These are phyloP conservation scores for Juncus inflexus DNA, from an alignment of 176 grass and related monocot genomes.

Conservation along the genomic window DNA sequence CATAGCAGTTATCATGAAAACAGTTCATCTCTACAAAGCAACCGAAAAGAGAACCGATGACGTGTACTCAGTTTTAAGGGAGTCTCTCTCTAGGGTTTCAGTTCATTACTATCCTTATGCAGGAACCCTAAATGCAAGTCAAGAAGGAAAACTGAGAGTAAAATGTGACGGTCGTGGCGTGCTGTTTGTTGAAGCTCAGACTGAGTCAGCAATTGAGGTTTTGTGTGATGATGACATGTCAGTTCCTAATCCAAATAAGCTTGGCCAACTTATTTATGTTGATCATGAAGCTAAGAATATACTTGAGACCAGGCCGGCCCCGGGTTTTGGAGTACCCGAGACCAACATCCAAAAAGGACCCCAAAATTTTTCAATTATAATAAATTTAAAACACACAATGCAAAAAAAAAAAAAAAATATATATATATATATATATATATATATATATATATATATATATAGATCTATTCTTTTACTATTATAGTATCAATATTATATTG, in stretches of 20 bases:
- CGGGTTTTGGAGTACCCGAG: too few species aligned
- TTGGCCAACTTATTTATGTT: constrained; percentile 37
- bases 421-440: too few species aligned
- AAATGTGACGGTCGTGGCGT: constrained; percentile 40
- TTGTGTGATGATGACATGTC: constrained; percentile 19
- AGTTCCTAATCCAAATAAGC: constrained; percentile 21
- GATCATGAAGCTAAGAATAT: constrained; percentile 8
- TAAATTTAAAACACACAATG: too few species aligned
- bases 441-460: too few species aligned
- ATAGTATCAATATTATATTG: too few species aligned
- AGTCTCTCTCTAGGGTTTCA: constrained; percentile 43
- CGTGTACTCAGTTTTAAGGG: constrained; percentile 24
- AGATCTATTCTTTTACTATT: too few species aligned
- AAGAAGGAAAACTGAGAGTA: constrained; percentile 44
- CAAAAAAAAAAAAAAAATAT: too few species aligned
- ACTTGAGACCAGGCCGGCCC: constrained; percentile 23
- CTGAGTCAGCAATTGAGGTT: constrained; percentile 26
- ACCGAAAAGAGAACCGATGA: not conserved
- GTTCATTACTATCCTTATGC: constrained; percentile 44
- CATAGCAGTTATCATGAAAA: constrained; percentile 50
- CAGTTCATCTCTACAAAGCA: constrained; percentile 44
- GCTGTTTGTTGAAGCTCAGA: constrained; percentile 41
- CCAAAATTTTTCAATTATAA: too few species aligned
- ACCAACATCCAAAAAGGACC: too few species aligned
- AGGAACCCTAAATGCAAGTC: constrained; percentile 30